These are phyloP conservation scores for Sporothrix euskadiensis DNA, from an alignment of 2,329 filamentous ascomycete genomes.

Conservation along the genomic window DNA sequence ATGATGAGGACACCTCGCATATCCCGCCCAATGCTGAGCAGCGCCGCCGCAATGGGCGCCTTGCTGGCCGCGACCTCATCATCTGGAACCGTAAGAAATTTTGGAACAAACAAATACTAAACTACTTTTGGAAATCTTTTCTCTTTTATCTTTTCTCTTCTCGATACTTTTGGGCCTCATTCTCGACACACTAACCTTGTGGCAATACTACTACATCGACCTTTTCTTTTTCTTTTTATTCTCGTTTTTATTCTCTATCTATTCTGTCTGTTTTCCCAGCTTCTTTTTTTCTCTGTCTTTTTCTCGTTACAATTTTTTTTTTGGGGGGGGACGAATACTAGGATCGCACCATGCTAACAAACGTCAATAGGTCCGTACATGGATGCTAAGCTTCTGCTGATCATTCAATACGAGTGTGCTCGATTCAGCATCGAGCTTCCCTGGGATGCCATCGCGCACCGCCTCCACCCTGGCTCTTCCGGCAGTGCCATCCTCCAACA, in stretches of 20 bases:
- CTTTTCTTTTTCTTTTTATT: background rate
- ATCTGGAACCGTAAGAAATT: constrained; percentile 47
- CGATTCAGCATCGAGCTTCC: constrained; percentile 41
- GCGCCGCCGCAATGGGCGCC: constrained; percentile 38
- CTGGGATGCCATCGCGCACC: constrained; percentile 46
- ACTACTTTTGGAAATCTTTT: background rate
- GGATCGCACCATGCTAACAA: background rate
- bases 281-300: background rate
- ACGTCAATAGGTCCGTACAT: constrained; percentile 46
- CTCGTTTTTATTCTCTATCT: background rate
- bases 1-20: constrained; percentile 27
- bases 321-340: background rate
- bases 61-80: constrained; percentile 44
- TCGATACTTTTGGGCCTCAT: background rate
- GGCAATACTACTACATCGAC: background rate
- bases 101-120: constrained; percentile 14
- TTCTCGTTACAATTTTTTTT: background rate
- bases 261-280: background rate
- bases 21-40: constrained; percentile 30
- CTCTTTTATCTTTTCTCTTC: background rate
- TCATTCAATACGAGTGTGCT: constrained; percentile 45
- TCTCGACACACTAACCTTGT: background rate
- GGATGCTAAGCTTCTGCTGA: constrained; percentile 48
- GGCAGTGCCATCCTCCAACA: constrained; percentile 44
- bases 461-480: constrained; percentile 46